phyloP scores from a whole-genome alignment of 108 stramenopile genomes.

The Nitzschia putrida region DNA sequence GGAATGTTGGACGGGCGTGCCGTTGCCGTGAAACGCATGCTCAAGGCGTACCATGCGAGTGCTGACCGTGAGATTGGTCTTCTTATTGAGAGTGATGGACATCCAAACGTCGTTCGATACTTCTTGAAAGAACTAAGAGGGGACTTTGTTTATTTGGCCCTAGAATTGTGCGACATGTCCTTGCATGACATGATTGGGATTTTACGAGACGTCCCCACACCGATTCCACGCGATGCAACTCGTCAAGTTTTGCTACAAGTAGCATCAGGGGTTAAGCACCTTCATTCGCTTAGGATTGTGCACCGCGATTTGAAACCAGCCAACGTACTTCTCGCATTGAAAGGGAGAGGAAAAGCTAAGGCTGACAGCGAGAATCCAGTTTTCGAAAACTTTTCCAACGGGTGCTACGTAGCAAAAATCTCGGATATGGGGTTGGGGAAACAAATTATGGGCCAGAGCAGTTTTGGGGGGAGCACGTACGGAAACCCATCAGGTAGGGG shows the following conservation, averaged over 20 bases:
- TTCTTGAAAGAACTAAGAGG: slow-evolving; percentile 87
- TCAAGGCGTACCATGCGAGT: slow-evolving; percentile 88
- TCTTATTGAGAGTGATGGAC: slow-evolving; percentile 92
- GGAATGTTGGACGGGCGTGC: slow-evolving; percentile 85
- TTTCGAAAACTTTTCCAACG: slow-evolving; percentile 55
- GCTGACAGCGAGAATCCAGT: slow-evolving; percentile 43
- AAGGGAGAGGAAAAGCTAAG: slow-evolving; percentile 41
- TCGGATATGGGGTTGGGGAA: slow-evolving; percentile 97
- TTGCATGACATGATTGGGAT: slow-evolving; percentile 83
- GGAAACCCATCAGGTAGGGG: slow-evolving; percentile 63
- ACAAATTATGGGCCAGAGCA: slow-evolving; percentile 87
- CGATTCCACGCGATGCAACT: slow-evolving; percentile 42
- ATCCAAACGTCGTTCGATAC: slow-evolving; percentile 90
- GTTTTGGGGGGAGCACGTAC: slow-evolving; percentile 82
- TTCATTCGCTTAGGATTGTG: slow-evolving; percentile 90
- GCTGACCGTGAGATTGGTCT: slow-evolving; percentile 93
- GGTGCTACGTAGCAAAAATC: slow-evolving; percentile 87
- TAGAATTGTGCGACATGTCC: slow-evolving; percentile 90
- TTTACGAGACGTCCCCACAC: slow-evolving; percentile 19
- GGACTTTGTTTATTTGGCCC: slow-evolving; percentile 94
- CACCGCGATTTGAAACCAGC: slow-evolving; percentile 91
- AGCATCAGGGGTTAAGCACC: slow-evolving; percentile 85
- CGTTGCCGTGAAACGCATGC: slow-evolving; percentile 96
- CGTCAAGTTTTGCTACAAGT: slow-evolving; percentile 75
- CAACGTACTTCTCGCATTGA: slow-evolving; percentile 85